phyloP scores from a whole-genome alignment of 2,329 filamentous ascomycete species.

The Colletotrichum simmondsii region DNA sequence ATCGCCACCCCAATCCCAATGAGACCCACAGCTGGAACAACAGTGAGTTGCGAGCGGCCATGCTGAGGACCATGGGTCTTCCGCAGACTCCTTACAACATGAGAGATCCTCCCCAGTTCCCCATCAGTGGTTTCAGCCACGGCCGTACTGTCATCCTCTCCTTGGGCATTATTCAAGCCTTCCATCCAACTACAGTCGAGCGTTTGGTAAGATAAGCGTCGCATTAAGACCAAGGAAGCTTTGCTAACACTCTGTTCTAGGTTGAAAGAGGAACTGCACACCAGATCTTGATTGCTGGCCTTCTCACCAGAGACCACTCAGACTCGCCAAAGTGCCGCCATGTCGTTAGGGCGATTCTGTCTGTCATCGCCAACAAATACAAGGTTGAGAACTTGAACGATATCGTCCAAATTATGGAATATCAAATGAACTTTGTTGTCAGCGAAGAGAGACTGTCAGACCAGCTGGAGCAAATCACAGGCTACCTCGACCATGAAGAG shows the following conservation, averaged over 20 bases:
- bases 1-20: constrained; percentile 4
- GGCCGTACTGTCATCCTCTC: constrained; percentile 42
- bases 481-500: constrained; percentile 22
- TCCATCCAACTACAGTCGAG: constrained; percentile 46
- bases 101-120: constrained; percentile 30
- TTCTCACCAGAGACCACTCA: constrained; percentile 34
- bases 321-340: constrained; percentile 38
- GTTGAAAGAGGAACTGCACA: constrained; percentile 50
- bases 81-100: constrained; percentile 23
- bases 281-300: constrained; percentile 37
- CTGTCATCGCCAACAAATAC: constrained; percentile 58
- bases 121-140: constrained; percentile 31
- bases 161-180: constrained; percentile 50
- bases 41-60: constrained; percentile 24
- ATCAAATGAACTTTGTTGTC: constrained; percentile 32
- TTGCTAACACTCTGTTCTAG: constrained; percentile 40
- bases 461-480: constrained; percentile 8
- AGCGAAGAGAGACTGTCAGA: constrained; percentile 29
- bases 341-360: constrained; percentile 48
- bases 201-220: constrained; percentile 44
- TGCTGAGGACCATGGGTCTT: constrained; percentile 21
- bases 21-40: constrained; percentile 20
- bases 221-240: not conserved
- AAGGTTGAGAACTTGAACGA: constrained; percentile 45
- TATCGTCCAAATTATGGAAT: constrained; percentile 36